Evolutionary conservation across 2,329 filamentous ascomycete species (phyloP).

Genomic region (Ophiosphaerella herpotricha): DNA sequence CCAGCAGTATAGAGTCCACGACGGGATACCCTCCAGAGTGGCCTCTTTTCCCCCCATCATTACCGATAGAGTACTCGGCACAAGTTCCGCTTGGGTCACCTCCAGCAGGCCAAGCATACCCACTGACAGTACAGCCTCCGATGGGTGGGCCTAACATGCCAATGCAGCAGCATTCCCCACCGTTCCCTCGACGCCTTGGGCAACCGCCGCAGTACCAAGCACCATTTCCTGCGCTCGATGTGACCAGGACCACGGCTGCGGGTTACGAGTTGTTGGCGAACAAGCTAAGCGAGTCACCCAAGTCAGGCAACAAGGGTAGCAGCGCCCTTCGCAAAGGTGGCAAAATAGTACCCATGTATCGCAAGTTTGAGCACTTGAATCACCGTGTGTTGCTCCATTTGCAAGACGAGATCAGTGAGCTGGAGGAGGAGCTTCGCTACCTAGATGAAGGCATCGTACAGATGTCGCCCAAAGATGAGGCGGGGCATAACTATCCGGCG

Average conservation of each 20-base stretch:
- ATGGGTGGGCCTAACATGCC: slow-evolving; percentile 17
- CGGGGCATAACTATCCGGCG: slow-evolving; percentile 53
- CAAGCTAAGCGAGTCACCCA: slow-evolving; percentile 38
- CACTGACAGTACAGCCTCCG: slow-evolving; percentile 29
- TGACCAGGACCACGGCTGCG: slow-evolving; percentile 34
- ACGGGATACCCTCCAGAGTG: slow-evolving; percentile 25
- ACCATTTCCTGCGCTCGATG: slow-evolving; percentile 25
- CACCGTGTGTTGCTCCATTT: slow-evolving; percentile 81
- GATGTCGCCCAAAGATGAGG: slow-evolving; percentile 31
- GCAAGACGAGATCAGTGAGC: slow-evolving; percentile 80
- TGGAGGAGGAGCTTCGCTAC: slow-evolving; percentile 76
- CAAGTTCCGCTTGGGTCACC: slow-evolving; percentile 21
- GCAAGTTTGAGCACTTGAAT: slow-evolving; percentile 80
- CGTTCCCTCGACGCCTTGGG: slow-evolving; percentile 23
- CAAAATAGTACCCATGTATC: slow-evolving; percentile 67
- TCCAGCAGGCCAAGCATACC: slow-evolving; percentile 22
- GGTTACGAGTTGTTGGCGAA: slow-evolving; percentile 47
- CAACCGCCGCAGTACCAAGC: slow-evolving; percentile 35
- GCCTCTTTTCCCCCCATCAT: slow-evolving; percentile 29
- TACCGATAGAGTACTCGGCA: slow-evolving; percentile 32
- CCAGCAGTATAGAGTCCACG: slow-evolving; percentile 20
- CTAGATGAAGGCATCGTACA: slow-evolving; percentile 66
- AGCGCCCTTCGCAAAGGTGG: slow-evolving; percentile 17
- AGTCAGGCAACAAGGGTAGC: slow-evolving; percentile 25
- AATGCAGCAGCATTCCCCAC: slow-evolving; percentile 20